Percentiles rank a stretch among this genome's conserved stretches.
phyloP scores from a whole-genome alignment of 2,329 filamentous ascomycete genomes.

The Coniochaeta sp. region DNA sequence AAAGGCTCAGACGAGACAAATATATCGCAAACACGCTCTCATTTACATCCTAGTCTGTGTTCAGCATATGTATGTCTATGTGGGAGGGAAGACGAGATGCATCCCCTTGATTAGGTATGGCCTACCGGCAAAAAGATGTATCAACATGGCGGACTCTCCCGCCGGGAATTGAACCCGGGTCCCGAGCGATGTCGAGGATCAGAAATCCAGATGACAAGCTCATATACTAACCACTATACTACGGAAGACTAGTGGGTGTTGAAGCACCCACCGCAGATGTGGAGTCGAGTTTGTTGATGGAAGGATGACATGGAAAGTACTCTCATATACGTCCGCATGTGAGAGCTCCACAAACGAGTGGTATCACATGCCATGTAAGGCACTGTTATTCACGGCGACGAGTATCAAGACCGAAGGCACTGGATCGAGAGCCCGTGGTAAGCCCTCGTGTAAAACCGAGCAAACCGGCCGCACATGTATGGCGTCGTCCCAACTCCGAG shows the following conservation, averaged over 20 bases:
- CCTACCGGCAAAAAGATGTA: neutral
- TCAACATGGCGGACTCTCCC: neutral
- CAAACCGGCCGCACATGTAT: no score
- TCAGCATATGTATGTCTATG: neutral
- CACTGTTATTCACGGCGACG: no score
- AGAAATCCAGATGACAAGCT: neutral
- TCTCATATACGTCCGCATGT: neutral
- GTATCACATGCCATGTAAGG: no score
- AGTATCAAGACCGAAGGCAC: no score
- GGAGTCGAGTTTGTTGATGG: neutral
- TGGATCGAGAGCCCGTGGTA: no score
- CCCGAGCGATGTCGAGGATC: neutral
- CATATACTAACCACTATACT: constrained; percentile 1
- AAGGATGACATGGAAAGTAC: neutral
- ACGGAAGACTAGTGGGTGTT: neutral
- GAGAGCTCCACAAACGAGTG: neutral
- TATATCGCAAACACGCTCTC: no score
- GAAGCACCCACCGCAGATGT: neutral
- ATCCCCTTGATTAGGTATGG: neutral
- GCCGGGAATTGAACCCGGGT: neutral
- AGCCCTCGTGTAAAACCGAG: no score
- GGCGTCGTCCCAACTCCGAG: no score
- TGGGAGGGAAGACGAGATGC: neutral
- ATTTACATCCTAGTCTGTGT: no score
- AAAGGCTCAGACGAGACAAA: no score